phyloP scores from a whole-genome alignment of 306 rosid genomes.

The Prunus campanulata region DNA sequence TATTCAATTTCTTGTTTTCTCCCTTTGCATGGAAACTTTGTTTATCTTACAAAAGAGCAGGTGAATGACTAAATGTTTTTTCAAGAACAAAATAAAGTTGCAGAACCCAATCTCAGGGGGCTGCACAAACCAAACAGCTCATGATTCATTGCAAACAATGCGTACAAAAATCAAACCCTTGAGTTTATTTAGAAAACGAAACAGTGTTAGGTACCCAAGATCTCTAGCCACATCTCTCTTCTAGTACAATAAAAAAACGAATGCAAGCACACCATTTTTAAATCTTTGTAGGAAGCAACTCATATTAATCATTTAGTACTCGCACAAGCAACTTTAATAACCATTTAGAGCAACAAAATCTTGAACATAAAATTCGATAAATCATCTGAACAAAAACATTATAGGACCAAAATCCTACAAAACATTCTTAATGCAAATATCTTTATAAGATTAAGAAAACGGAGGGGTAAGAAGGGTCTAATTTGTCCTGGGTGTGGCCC shows the following conservation, averaged over 20 bases:
- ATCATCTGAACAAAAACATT: not conserved
- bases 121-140: not conserved
- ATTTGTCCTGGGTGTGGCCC: slow-evolving; percentile 68
- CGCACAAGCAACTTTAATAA: not conserved
- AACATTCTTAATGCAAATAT: slow-evolving; percentile 8
- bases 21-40: not conserved
- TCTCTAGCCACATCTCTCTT: not conserved
- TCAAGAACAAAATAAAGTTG: not conserved
- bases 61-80: not conserved
- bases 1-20: not conserved
- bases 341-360: slow-evolving; percentile 4
- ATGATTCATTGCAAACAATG: not conserved
- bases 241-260: not conserved
- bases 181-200: not conserved
- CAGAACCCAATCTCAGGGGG: not conserved
- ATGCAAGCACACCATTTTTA: not conserved
- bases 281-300: not conserved
- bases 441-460: not conserved
- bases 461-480: slow-evolving; percentile 13
- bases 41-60: not conserved
- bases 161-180: not conserved
- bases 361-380: not conserved
- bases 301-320: not conserved
- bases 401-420: slow-evolving; percentile 6
- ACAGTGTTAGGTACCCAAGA: not conserved